Base-by-base conservation (phyloP, 371 early-diverging fungal species). In the Lichtheimia hyalospora region DNA sequence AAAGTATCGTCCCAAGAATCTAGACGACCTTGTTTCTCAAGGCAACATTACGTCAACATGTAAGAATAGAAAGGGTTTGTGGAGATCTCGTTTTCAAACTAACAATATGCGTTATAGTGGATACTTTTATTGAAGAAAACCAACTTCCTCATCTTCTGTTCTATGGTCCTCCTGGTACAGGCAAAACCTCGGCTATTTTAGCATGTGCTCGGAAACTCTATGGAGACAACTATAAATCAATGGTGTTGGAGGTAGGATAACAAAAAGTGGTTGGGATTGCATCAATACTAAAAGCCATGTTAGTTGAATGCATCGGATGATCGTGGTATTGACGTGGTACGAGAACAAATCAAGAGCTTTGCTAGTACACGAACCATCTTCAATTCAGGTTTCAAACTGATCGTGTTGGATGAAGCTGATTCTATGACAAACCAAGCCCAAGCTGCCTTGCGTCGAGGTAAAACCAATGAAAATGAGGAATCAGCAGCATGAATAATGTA, bases 111-210 rank as follows among this genome's bases (percentile, higher is more conserved):
- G 21, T 34, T 28, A 50, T 51, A 88, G 94, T 97, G 49, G 84
- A 91, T 59, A 74, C 86, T 12, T 96, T 96, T 69, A 94, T 96
- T 58, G 91, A 93, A 42, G 85, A 90, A 52, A 87, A 90, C 64
- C 41, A 84, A 14, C 69, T 98, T 50, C 99, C 99, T 20, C 99
- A 99, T 73, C 82, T 99, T 34, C 79, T 99, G 34, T 97, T 99
- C 71, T 97, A 99, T 81, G 99, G 99, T 8, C 99, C 99, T 52
- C 98, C 99, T 41, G 99, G 99, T 58, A 91, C 99, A 2, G 99
- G 99, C 68, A 99, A 99, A 79, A 99, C 99, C 0, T 94, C 97
- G 0, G 96, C 98, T 3, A 97, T 99, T 61, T 82, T 98, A 49
- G 95, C 99, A 0, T 79, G 98, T 49, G 86, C 94, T 3, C 84